Evolutionary conservation across 140 eudicot species (phyloP).

Genomic region (Flaveria floridana): DNA sequence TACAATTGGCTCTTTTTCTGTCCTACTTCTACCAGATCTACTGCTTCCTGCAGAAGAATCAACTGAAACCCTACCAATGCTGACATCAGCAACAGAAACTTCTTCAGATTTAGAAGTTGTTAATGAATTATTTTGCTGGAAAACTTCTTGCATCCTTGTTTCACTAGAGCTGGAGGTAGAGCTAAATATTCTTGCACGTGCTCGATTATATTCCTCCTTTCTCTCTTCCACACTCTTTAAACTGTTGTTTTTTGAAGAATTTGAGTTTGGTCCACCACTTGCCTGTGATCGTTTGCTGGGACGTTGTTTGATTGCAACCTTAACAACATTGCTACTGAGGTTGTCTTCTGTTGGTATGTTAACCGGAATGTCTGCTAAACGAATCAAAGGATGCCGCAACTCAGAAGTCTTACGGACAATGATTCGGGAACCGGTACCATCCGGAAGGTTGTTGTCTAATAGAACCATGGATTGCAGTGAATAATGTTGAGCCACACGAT

Average conservation of each 20-base stretch:
- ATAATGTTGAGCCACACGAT: constrained; percentile 98
- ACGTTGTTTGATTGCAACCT: constrained; percentile 95
- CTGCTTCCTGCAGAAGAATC: constrained; percentile 73
- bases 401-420: constrained; percentile 84
- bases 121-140: constrained; percentile 55
- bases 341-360: constrained; percentile 66
- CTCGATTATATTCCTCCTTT: constrained; percentile 91
- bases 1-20: constrained; percentile 78
- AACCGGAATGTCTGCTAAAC: constrained; percentile 92
- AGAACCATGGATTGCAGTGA: constrained; percentile 95
- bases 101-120: constrained; percentile 55
- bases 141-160: constrained; percentile 54
- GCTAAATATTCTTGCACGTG: constrained; percentile 94
- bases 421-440: constrained; percentile 86
- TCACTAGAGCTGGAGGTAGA: constrained; percentile 64
- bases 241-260: constrained; percentile 53
- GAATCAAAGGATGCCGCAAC: constrained; percentile 62
- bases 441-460: constrained; percentile 70
- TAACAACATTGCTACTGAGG: constrained; percentile 45
- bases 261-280: constrained; percentile 43
- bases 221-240: constrained; percentile 96
- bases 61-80: constrained; percentile 48
- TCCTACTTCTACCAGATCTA: constrained; percentile 72
- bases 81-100: constrained; percentile 49
- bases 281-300: constrained; percentile 63